Percentiles rank a stretch among this genome's conserved stretches.
Evolutionary conservation across 1,284 basidiomycete genomes (phyloP).

Genomic region (Cystobasidium slooffiae): DNA sequence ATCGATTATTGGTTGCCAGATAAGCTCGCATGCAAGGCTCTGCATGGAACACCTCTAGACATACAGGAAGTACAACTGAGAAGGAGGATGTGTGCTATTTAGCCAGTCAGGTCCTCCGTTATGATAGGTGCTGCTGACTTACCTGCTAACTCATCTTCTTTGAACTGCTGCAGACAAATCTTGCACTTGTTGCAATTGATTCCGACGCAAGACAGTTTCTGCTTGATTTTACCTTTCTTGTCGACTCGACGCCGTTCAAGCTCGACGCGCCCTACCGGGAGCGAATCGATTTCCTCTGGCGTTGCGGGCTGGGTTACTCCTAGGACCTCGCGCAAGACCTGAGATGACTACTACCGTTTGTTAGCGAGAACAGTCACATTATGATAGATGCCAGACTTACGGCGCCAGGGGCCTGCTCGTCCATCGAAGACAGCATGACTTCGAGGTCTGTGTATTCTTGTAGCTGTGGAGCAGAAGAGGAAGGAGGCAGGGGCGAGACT

Average conservation of each 20-base stretch:
- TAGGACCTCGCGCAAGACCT: constrained; percentile 49
- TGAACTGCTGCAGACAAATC: constrained; percentile 44
- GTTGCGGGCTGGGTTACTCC: constrained; percentile 47
- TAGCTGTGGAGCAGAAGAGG: neutral
- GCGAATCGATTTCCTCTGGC: constrained; percentile 47
- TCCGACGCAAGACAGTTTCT: constrained; percentile 51
- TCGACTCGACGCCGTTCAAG: constrained; percentile 50
- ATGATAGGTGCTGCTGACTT: neutral
- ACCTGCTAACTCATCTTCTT: constrained; percentile 41
- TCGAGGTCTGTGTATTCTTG: constrained; percentile 35
- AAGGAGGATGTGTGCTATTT: neutral
- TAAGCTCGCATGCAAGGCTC: constrained; percentile 41
- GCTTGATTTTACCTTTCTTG: constrained; percentile 52
- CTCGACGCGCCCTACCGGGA: constrained; percentile 51
- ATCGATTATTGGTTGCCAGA: constrained; percentile 25
- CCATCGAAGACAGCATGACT: constrained; percentile 22
- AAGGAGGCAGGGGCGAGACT: neutral
- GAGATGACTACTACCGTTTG: neutral
- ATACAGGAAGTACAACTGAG: constrained; percentile 42
- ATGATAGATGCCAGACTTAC: neutral
- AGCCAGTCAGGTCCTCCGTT: neutral
- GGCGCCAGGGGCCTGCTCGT: neutral
- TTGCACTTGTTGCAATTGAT: constrained; percentile 47
- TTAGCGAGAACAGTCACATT: neutral
- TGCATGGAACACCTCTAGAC: constrained; percentile 39